These are phyloP conservation scores for Xylaria intraflava DNA, from an alignment of 495 filamentous ascomycete genomes.

Conservation along the genomic window DNA sequence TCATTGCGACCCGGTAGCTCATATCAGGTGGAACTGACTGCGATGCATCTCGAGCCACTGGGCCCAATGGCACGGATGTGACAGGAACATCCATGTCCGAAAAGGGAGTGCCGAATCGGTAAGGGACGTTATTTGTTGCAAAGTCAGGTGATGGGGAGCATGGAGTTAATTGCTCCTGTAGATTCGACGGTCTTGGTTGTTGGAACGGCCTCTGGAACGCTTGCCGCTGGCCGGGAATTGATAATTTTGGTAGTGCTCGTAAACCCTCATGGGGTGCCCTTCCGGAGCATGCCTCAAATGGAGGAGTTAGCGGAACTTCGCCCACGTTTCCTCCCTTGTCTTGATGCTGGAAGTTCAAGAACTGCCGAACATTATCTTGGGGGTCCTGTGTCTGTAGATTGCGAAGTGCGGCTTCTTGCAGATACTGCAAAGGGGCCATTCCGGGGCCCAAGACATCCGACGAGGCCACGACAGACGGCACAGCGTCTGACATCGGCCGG, in stretches of 20 bases:
- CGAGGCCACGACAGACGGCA: slow-evolving; percentile 80
- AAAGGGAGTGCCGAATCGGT: slow-evolving; percentile 71
- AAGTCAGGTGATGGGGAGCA: slow-evolving; percentile 44
- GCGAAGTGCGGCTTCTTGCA: slow-evolving; percentile 65
- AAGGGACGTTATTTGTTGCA: slow-evolving; percentile 47
- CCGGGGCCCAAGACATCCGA: slow-evolving; percentile 77
- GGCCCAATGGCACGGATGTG: slow-evolving; percentile 62
- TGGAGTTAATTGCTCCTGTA: slow-evolving; percentile 34
- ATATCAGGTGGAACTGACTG: slow-evolving; percentile 94
- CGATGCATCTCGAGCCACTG: slow-evolving; percentile 62
- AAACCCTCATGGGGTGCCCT: slow-evolving; percentile 45
- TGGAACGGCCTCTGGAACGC: slow-evolving; percentile 15
- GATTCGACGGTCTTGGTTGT: slow-evolving; percentile 18
- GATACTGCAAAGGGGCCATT: slow-evolving; percentile 52
- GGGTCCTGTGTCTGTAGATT: slow-evolving; percentile 66
- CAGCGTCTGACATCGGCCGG: slow-evolving; percentile 54
- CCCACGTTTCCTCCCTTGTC: slow-evolving; percentile 37
- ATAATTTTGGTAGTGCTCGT: slow-evolving; percentile 51
- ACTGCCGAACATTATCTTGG: slow-evolving; percentile 85
- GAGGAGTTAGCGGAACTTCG: slow-evolving; percentile 51
- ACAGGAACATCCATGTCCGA: slow-evolving; percentile 88
- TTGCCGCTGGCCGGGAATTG: slow-evolving; percentile 40
- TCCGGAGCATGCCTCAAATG: slow-evolving; percentile 44
- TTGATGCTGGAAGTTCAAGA: slow-evolving; percentile 71
- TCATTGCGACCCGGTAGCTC: slow-evolving; percentile 53